Evolutionary conservation across 2,329 filamentous ascomycete species (phyloP).

Genomic region (Cladophialophora yegresii): DNA sequence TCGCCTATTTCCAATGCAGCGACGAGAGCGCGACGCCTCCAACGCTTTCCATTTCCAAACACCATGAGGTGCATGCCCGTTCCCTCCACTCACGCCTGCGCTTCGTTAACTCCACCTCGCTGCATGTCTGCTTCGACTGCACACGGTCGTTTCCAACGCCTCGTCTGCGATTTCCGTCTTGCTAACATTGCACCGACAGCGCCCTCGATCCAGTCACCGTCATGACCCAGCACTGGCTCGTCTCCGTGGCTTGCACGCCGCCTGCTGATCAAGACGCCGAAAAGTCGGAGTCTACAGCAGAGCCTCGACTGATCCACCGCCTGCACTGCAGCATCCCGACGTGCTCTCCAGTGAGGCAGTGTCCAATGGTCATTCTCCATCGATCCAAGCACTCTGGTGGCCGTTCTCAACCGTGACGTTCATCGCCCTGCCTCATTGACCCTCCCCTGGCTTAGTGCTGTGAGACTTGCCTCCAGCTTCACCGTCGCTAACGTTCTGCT

Average conservation of each 20-base stretch:
- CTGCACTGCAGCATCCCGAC: conserved; percentile 27
- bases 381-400: conserved; percentile 25
- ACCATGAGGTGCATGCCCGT: background rate
- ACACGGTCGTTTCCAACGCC: conserved; percentile 18
- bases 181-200: conserved; percentile 3
- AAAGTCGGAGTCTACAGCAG: conserved; percentile 22
- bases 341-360: conserved; percentile 15
- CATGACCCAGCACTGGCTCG: conserved; percentile 10
- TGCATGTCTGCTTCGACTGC: conserved; percentile 5
- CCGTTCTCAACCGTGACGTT: conserved; percentile 29
- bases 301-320: conserved; percentile 34
- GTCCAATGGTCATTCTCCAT: conserved; percentile 29
- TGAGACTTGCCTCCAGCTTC: conserved; percentile 32
- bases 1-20: conserved; percentile 10
- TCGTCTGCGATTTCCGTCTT: conserved; percentile 21
- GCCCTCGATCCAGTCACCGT: conserved; percentile 7
- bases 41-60: conserved; percentile 14
- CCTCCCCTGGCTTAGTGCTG: conserved; percentile 21
- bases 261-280: conserved; percentile 28
- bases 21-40: conserved; percentile 4
- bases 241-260: conserved; percentile 30
- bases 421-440: conserved; percentile 21
- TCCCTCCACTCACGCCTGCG: conserved; percentile 11
- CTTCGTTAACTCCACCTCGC: background rate
- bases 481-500: conserved; percentile 21